phyloP scores from a whole-genome alignment of 2,329 filamentous ascomycete genomes.

The Ustulina deusta region DNA sequence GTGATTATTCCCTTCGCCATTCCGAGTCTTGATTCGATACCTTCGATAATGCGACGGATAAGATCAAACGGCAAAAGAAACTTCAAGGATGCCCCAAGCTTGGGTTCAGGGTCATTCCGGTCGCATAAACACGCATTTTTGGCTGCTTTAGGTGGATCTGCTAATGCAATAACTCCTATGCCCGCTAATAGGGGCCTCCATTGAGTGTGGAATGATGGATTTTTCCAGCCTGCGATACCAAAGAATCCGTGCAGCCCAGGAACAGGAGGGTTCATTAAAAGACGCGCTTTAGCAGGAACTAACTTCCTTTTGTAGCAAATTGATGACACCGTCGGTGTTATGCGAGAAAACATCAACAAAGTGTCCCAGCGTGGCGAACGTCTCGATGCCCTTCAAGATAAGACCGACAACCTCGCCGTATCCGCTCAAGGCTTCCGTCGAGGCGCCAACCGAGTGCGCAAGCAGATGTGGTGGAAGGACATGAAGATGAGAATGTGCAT shows the following conservation, averaged over 20 bases:
- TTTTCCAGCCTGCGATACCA: neutral
- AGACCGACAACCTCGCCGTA: conserved; percentile 88
- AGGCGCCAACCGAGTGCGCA: conserved; percentile 94
- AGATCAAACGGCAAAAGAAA: neutral
- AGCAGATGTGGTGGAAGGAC: conserved; percentile 99
- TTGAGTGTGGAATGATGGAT: neutral
- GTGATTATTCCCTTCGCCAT: neutral
- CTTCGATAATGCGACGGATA: conserved; percentile 19
- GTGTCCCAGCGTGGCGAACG: conserved; percentile 85
- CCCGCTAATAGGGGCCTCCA: no score
- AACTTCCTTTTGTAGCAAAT: conserved; percentile 78
- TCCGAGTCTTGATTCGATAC: neutral
- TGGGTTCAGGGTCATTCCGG: neutral
- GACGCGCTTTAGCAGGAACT: conserved; percentile 8
- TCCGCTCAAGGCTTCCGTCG: conserved; percentile 96
- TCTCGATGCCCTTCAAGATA: conserved; percentile 53
- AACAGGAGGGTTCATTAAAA: neutral
- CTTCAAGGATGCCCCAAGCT: neutral
- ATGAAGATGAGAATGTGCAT: conserved; percentile 99
- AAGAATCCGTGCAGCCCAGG: neutral
- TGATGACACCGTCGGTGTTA: conserved; percentile 92
- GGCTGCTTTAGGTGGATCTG: neutral
- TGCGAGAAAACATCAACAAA: conserved; percentile 98
- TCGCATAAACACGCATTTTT: neutral
- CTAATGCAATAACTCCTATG: neutral